Conservation (phyloP, 2,329 filamentous ascomycete species). For the Amylocarpus encephaloides region DNA sequence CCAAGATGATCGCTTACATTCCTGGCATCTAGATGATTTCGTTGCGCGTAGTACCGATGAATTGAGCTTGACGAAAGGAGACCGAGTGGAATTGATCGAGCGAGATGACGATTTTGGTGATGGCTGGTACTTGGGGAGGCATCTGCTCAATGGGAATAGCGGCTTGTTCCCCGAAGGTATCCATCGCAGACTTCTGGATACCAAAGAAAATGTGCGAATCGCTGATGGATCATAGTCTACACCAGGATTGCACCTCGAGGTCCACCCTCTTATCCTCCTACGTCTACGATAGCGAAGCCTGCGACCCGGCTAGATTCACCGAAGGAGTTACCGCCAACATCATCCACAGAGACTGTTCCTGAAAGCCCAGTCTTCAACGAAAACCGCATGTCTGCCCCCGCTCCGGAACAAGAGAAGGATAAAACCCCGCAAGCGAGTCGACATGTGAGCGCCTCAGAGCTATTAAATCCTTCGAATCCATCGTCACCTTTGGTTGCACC, state of each 20-base stretch:
- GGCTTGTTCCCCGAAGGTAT: constrained; percentile 79
- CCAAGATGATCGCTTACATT: background rate
- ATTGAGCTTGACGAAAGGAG: constrained; percentile 77
- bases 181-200: background rate
- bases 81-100: constrained; percentile 76
- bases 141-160: constrained; percentile 65
- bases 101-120: constrained; percentile 85
- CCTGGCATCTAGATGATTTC: constrained; percentile 71
- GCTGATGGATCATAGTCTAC: constrained; percentile 24
- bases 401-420: constrained; percentile 11
- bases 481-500: constrained; percentile 2
- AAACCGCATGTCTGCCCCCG: constrained; percentile 11
- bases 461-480: constrained; percentile 33
- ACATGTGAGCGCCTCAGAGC: constrained; percentile 19
- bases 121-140: constrained; percentile 75
- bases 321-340: background rate
- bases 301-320: background rate
- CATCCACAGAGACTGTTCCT: constrained; percentile 5
- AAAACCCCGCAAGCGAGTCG: constrained; percentile 29
- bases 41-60: constrained; percentile 87
- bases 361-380: constrained; percentile 12
- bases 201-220: background rate
- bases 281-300: constrained; percentile 11
- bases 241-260: constrained; percentile 31
- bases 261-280: constrained; percentile 26